Evolutionary conservation across 371 early-diverging fungal genomes (phyloP).

Genomic region (Apophysomyces sp.): DNA sequence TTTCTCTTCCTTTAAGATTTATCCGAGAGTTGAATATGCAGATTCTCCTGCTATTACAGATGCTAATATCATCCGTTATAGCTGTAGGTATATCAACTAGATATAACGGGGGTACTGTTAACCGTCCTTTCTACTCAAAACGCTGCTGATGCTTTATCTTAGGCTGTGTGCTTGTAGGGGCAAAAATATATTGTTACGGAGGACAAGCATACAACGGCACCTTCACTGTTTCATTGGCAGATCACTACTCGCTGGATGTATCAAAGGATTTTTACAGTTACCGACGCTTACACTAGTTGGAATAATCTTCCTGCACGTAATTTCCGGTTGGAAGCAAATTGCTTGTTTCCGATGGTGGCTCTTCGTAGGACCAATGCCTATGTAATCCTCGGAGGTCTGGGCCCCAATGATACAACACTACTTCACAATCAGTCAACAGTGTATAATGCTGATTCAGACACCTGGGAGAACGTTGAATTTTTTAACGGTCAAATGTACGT

Average conservation of each 20-base stretch:
- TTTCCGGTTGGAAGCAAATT: conserved; percentile 6
- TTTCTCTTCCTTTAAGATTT: too few species aligned
- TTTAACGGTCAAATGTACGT: not conserved
- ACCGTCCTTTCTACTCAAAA: too few species aligned
- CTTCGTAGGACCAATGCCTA: not conserved
- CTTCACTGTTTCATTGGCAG: not conserved
- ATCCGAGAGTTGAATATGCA: too few species aligned
- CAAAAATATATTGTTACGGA: not conserved
- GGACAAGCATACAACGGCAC: not conserved
- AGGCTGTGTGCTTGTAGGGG: not conserved
- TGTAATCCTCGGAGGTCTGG: conserved; percentile 9
- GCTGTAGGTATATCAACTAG: too few species aligned
- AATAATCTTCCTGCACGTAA: not conserved
- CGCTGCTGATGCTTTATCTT: too few species aligned
- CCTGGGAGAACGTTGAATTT: conserved; percentile 9
- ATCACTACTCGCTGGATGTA: not conserved
- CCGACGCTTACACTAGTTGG: not conserved
- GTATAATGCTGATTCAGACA: conserved; percentile 4
- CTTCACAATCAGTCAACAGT: conserved; percentile 7
- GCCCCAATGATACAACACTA: conserved; percentile 4
- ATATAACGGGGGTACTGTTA: too few species aligned
- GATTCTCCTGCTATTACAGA: too few species aligned
- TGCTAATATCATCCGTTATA: too few species aligned
- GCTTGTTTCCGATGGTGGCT: conserved; percentile 10
- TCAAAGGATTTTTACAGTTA: not conserved